Evolutionary conservation across 2,329 filamentous ascomycete species (phyloP).

Genomic region (Pseudohalonectria lignicola): DNA sequence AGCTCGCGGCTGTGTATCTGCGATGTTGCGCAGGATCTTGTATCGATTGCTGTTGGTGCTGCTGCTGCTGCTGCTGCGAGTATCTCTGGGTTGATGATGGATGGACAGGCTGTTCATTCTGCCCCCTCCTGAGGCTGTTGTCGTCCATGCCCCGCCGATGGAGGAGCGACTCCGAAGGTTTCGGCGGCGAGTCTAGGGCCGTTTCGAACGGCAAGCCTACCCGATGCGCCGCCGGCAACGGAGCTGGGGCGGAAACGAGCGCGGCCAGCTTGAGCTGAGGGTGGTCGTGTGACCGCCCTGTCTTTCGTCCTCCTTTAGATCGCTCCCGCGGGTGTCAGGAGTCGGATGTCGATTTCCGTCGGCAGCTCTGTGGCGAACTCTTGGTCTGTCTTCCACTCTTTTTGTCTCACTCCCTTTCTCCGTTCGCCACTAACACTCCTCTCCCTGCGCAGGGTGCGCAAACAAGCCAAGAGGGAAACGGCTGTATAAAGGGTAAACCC

Average conservation of each 20-base stretch:
- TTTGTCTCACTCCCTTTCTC: too few relatives aligned
- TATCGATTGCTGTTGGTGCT: slow-evolving; percentile 15
- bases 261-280: slow-evolving; percentile 48
- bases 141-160: slow-evolving; percentile 64
- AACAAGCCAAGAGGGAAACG: too few relatives aligned
- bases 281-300: slow-evolving; percentile 19
- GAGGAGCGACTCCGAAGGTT: neutral
- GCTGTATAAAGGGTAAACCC: too few relatives aligned
- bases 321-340: neutral
- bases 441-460: too few relatives aligned
- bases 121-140: slow-evolving; percentile 61
- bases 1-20: slow-evolving; percentile 29
- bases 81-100: slow-evolving; percentile 45
- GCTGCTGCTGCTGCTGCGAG: slow-evolving; percentile 10
- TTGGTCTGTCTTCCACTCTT: too few relatives aligned
- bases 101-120: slow-evolving; percentile 61
- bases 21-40: slow-evolving; percentile 37
- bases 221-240: slow-evolving; percentile 56
- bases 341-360: too few relatives aligned
- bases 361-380: too few relatives aligned
- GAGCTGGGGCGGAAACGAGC: slow-evolving; percentile 47
- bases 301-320: neutral
- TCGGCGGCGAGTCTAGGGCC: slow-evolving; percentile 33
- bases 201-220: slow-evolving; percentile 47
- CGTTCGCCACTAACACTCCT: too few relatives aligned